Evolutionary conservation across 2,329 filamentous ascomycete genomes (phyloP).

Genomic region (Cladosporium halotolerans): DNA sequence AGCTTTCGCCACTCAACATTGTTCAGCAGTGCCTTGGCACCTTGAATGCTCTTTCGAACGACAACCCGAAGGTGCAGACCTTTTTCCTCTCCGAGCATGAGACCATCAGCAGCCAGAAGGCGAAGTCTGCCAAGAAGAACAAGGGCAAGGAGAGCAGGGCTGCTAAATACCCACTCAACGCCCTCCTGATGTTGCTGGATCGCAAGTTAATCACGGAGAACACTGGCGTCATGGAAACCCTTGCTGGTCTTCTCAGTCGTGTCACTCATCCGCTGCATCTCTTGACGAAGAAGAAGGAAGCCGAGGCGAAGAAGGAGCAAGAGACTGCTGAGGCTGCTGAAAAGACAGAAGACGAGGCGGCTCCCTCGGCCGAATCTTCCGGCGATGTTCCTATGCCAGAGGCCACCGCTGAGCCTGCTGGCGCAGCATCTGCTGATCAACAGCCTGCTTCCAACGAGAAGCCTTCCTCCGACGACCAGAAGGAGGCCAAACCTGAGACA

Average conservation of each 20-base stretch:
- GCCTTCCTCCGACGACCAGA: constrained; percentile 34
- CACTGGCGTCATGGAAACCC: constrained; percentile 89
- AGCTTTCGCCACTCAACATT: constrained; percentile 88
- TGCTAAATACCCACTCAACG: constrained; percentile 86
- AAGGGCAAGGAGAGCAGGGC: constrained; percentile 81
- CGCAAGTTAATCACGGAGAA: constrained; percentile 96
- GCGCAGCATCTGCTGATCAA: constrained; percentile 15
- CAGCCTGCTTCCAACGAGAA: constrained; percentile 14
- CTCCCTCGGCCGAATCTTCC: constrained; percentile 9
- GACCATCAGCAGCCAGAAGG: constrained; percentile 51
- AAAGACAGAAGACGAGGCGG: constrained; percentile 13
- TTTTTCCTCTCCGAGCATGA: constrained; percentile 96
- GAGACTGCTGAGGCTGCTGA: constrained; percentile 26
- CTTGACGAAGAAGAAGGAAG: constrained; percentile 73
- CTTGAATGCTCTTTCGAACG: constrained; percentile 73
- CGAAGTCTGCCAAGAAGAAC: constrained; percentile 71
- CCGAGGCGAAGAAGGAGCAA: constrained; percentile 43
- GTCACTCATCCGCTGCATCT: constrained; percentile 81
- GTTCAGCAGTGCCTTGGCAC: constrained; percentile 91
- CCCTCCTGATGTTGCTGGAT: constrained; percentile 78
- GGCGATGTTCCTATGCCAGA: constrained; percentile 18
- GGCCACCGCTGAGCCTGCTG: constrained; percentile 17
- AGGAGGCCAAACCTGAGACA: constrained; percentile 30
- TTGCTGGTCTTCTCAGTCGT: constrained; percentile 78
- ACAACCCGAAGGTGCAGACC: constrained; percentile 79